Evolutionary conservation across 139 green algal genomes (phyloP).

Genomic region (Chlorella sp.): DNA sequence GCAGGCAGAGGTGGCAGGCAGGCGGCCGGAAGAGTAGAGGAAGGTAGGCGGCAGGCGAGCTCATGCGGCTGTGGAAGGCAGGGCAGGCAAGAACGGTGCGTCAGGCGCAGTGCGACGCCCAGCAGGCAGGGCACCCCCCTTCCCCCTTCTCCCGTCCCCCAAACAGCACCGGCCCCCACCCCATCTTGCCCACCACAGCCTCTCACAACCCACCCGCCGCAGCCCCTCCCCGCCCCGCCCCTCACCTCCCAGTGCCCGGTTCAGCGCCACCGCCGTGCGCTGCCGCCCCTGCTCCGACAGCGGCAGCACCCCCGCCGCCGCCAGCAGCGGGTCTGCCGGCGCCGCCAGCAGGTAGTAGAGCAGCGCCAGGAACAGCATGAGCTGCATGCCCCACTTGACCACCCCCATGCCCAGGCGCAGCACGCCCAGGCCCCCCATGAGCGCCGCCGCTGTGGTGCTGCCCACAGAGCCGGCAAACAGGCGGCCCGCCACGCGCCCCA

Average conservation of each 20-base stretch:
- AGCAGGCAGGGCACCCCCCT: no score
- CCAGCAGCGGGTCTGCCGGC: constrained; percentile 58
- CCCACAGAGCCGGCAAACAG: constrained; percentile 51
- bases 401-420: constrained; percentile 63
- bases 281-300: constrained; percentile 51
- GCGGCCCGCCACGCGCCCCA: constrained; percentile 38
- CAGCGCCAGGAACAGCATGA: constrained; percentile 57
- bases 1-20: no score
- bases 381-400: constrained; percentile 53
- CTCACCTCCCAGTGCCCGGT: constrained; percentile 44
- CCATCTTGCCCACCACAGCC: no score
- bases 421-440: constrained; percentile 63
- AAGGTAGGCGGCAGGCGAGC: no score
- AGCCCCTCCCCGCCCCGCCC: not conserved
- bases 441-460: constrained; percentile 59
- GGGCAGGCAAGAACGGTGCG: not conserved
- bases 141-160: not conserved
- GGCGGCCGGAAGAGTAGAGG: no score
- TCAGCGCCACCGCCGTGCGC: constrained; percentile 46
- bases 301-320: constrained; percentile 58
- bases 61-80: no score
- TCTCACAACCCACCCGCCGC: no score
- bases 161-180: no score
- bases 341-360: constrained; percentile 68
- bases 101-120: no score